phyloP scores from a whole-genome alignment of 495 filamentous ascomycete species.

The Neurospora sp. region DNA sequence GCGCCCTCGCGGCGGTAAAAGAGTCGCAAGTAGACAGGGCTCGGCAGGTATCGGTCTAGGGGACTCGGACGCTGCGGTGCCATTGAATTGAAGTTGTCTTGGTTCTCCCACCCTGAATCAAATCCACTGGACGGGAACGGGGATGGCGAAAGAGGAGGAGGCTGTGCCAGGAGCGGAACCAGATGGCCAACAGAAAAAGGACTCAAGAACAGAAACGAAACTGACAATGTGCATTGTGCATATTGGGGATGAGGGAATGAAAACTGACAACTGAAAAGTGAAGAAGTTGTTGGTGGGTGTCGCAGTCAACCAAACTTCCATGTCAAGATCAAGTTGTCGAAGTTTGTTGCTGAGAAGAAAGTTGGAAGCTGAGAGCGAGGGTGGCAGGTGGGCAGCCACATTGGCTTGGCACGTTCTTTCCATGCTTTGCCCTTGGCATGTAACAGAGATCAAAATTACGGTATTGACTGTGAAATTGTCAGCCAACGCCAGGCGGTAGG shows the following conservation, averaged over 20 bases:
- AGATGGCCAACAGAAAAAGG: neutral
- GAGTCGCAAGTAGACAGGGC: neutral
- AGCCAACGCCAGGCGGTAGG: neutral
- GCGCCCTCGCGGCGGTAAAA: neutral
- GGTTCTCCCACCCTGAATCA: neutral
- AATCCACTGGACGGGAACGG: neutral
- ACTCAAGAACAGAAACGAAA: neutral
- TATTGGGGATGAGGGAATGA: neutral
- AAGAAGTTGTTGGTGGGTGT: neutral
- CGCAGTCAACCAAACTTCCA: neutral
- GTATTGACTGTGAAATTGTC: neutral
- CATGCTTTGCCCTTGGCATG: neutral
- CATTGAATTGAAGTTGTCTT: neutral
- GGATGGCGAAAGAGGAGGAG: neutral
- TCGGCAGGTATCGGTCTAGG: constrained; percentile 12
- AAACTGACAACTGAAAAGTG: neutral
- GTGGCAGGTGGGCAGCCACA: neutral
- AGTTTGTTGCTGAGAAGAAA: neutral
- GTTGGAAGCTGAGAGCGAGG: neutral
- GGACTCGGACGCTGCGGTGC: neutral
- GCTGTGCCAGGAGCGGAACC: neutral
- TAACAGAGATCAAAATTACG: neutral
- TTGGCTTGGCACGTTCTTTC: constrained; percentile 2
- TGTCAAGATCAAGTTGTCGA: neutral
- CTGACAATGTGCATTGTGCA: neutral